A percentile compares a stretch with the other conserved stretches of the same genome.
Conservation (phyloP, 2,329 filamentous ascomycete species). For the Ophiostoma himal-ulmi region DNA sequence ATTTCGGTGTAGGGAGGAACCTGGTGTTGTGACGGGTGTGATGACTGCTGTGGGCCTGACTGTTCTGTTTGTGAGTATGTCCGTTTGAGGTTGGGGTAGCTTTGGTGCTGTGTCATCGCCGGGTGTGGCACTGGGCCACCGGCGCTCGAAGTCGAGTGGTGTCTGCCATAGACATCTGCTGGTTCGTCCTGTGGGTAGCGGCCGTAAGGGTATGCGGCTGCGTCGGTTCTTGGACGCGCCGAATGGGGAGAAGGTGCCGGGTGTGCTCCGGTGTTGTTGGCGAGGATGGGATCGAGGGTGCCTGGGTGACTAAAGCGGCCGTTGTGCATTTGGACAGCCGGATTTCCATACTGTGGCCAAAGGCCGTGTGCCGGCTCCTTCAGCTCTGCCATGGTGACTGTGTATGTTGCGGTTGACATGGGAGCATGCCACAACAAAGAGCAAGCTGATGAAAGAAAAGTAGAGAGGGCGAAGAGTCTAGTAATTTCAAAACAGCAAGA, state of each 20-base stretch:
- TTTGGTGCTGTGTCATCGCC: conserved; percentile 45
- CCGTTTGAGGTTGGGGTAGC: conserved; percentile 52
- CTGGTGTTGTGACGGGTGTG: conserved; percentile 14
- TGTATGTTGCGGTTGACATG: conserved; percentile 59
- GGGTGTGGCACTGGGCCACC: conserved; percentile 31
- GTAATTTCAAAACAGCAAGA: background rate
- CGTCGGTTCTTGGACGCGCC: conserved; percentile 45
- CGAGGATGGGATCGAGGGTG: conserved; percentile 46
- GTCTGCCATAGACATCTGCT: conserved; percentile 49
- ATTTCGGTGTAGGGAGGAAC: conserved; percentile 52
- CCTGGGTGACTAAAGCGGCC: conserved; percentile 41
- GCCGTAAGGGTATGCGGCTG: conserved; percentile 47
- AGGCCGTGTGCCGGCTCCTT: conserved; percentile 55
- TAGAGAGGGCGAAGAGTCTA: background rate
- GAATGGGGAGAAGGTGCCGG: conserved; percentile 41
- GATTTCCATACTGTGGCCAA: conserved; percentile 53
- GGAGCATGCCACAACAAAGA: conserved; percentile 41
- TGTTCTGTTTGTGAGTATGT: conserved; percentile 50
- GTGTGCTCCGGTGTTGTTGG: conserved; percentile 31
- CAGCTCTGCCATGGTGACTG: conserved; percentile 58
- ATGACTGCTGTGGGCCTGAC: conserved; percentile 17
- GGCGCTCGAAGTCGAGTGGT: conserved; percentile 28
- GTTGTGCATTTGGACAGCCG: conserved; percentile 45
- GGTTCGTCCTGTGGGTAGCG: conserved; percentile 52
- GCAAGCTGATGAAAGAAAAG: background rate